Conservation (phyloP, 2,329 filamentous ascomycete species). For the Verticillium albo-atrum region DNA sequence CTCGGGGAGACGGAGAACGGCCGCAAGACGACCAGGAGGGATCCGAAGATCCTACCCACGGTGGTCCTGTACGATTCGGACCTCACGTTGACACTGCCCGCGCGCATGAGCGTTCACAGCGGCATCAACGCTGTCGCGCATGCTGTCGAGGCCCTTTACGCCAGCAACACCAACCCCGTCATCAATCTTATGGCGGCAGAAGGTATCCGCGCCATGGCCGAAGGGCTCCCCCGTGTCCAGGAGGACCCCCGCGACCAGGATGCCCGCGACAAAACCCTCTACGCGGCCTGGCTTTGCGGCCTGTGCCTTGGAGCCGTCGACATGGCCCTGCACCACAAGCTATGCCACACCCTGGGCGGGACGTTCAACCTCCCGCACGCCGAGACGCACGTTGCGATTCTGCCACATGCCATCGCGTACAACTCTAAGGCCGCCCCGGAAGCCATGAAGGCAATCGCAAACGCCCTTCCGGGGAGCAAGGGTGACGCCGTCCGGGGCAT, state of each 20-base stretch:
- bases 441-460: no score
- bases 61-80: conserved; percentile 63
- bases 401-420: conserved; percentile 63
- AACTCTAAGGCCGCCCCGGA: no score
- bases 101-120: conserved; percentile 47
- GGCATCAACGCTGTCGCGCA: conserved; percentile 65
- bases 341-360: conserved; percentile 62
- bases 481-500: no score
- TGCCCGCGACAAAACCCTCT: no score
- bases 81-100: conserved; percentile 54
- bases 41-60: conserved; percentile 55
- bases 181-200: conserved; percentile 54
- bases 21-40: conserved; percentile 50
- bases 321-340: conserved; percentile 64
- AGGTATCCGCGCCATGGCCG: conserved; percentile 48
- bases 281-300: conserved; percentile 63
- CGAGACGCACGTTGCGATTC: conserved; percentile 59
- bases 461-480: no score
- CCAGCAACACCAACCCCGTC: conserved; percentile 56
- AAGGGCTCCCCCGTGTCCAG: no score
- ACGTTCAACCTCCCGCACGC: conserved; percentile 61
- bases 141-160: conserved; percentile 60
- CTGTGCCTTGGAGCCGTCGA: conserved; percentile 53
- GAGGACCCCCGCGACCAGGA: no score
- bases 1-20: conserved; percentile 58